Evolutionary conservation across 495 filamentous ascomycete species (phyloP), one percentile per base, ranked within the genome.

Genomic region (Lophium mytilinum): DNA sequence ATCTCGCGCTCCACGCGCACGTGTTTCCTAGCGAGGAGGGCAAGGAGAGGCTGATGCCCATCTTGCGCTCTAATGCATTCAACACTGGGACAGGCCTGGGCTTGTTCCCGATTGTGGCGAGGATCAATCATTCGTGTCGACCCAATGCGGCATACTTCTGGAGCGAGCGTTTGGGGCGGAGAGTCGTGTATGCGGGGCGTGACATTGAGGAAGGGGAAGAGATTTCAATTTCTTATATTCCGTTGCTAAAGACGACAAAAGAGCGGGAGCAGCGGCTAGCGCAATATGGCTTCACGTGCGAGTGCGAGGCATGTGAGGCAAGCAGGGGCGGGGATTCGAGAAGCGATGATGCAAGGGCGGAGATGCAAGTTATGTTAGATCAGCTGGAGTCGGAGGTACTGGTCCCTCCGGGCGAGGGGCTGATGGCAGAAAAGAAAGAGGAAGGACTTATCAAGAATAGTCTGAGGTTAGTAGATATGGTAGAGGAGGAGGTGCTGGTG

Each of bases 51-150:
- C 49, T 64, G 1, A 39, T 55, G 15, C 18, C 53, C 3, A 60
- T 64, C 12, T 64, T 60, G 18, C 56, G 61, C 10, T 56, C 52
- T 37, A 64, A 64, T 46, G 52, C 61, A 9, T 64, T 60, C 37
- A 53, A 51, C 30, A 54, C 52, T 30, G 61, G 53, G 0, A 30
- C 47, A n/a, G 46, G 52, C 17, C 52, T 64, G n/a, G 57, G 52
- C 0, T 57, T 64, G 9, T 64, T 56, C 41, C 47, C 57, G 11
- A 56, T 53, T 42, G 37, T 59, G 8, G 46, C 61, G 3, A 46
- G 61, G 18, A 59, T 64, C 30, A 64, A 64, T 37, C 61, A 64
- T 41, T 52, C 52, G 11, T 64, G 61, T 45, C 51, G 56, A 35
- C 61, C 61, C 17, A 64, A 64, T 49, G 30, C 57, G 10, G 41